Base-by-base conservation (phyloP, 768 basidiomycete genomes). In the Kwoniella heveanensis region DNA sequence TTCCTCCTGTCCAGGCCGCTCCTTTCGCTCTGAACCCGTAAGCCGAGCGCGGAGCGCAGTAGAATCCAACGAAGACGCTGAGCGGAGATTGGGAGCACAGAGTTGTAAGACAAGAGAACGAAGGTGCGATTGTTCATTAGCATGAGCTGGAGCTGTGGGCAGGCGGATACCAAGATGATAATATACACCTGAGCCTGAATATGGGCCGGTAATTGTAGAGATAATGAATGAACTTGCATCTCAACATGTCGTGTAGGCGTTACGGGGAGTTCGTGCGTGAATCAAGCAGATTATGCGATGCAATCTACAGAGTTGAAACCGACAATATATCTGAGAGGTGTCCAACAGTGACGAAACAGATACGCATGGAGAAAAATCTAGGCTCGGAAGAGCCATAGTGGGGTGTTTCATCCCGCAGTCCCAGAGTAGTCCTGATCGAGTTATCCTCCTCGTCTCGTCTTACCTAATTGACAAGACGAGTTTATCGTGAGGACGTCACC, bases 371-470 rank as follows among this genome's bases (percentile, higher is more conserved):
- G 56, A 69, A 65, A 72, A 72, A 78, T 78, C 78, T 79, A 79
- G 78, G 78, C 78, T 66, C 54, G 13, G 2, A 25, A 64, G 68
- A 72, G 78, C 74, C 76, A 79, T 74, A 51, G 48, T 15, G 48
- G 48, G 13, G 48, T 47, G 54, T 21, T 57, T 39, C n/a, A 64
- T 49, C 59, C 65, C 68, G 75, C 78, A 79, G 78, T 65, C 74
- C 74, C 77, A 79, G 78, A 79, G 77, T 78, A 79, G 78, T 79
- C 78, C 78, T 79, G 78, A 79, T 79, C 75, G 78, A 79, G 78
- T 79, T 79, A 71, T 77, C 76, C 57, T 62, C 64, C 59, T 37
- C 59, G 21, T 30, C 30, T 44, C 17, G n/a, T 37, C 36, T 44
- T 44, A 9, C 19, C 39, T 7, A 19, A 9, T 48, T 25, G 61